Evolutionary conservation across 2,329 filamentous ascomycete species (phyloP), one percentile per base, ranked within the genome.

Genomic region (Sporothrix luriei): DNA sequence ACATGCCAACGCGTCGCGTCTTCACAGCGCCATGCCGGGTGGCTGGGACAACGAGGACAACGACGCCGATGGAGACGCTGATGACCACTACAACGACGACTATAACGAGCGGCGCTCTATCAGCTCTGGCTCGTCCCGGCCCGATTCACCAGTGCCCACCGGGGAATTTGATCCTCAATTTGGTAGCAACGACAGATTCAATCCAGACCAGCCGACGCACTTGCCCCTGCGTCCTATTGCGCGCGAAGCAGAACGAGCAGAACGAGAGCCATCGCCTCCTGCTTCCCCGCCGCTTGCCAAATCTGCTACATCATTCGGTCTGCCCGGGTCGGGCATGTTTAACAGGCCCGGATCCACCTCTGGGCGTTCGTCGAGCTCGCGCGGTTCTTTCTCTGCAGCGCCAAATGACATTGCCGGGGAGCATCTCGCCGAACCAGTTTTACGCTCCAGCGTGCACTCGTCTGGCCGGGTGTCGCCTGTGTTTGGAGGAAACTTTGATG

Each of bases 1-100:
- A 2, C 79, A 84, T 33, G 77, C 79, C 1, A 77, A 79, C 46
- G 76, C 76, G 2, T 76, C 79, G 11, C 75, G 75, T 52, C 49
- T 76, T 21, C 75, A 66, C 19, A 74, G 74, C 24, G 72, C 74
- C 3, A 87, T 87, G 82, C 85, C 85, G 1, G 85, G 85, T 6
- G 79, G 79, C 5, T 87, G 85, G 85, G 83, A 80, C 67, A 79
- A 78, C 33, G 46, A 69, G 7, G 61, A 69, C 2, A 52, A 49
- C 0, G 57, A 61, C 13, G 21, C 16, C 29, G 54, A 64, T 33
- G 62, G 26, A 11, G 62, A 65, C 6, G 46, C 4, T 9, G 43
- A 64, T 19, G 61, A 49, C 7, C 13, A 49, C 16, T 33, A 49
- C 62, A 38, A 51, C 19, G 46, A 43, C 33, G 46, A 59, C 29